A percentile compares a stretch with the other conserved stretches of the same genome.
phyloP scores from a whole-genome alignment of 768 basidiomycete genomes.

The Pleurotus salmoneostramineus region DNA sequence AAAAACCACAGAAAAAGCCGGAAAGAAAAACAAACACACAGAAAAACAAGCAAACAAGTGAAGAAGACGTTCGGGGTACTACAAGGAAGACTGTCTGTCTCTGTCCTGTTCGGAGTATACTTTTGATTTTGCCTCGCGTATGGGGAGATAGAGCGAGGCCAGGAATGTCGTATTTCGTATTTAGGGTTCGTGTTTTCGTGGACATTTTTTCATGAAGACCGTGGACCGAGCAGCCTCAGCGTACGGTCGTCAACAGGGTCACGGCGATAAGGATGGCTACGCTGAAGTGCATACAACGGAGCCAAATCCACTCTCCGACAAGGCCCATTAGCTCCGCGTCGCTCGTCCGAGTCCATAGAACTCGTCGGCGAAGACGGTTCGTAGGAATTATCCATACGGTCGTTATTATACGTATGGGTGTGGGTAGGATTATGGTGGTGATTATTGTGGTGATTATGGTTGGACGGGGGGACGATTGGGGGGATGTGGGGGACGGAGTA shows the following conservation, averaged over 20 bases:
- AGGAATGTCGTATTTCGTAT: background rate
- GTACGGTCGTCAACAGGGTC: constrained; percentile 61
- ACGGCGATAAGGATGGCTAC: constrained; percentile 54
- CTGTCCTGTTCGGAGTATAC: background rate
- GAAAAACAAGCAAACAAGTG: too few relatives aligned
- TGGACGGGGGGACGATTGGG: too few relatives aligned
- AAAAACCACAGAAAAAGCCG: background rate
- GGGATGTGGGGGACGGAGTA: too few relatives aligned
- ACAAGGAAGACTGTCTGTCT: too few relatives aligned
- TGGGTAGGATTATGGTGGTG: too few relatives aligned
- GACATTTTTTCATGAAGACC: constrained; percentile 13
- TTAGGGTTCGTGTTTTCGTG: background rate
- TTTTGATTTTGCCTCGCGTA: background rate
- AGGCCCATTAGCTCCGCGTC: constrained; percentile 22
- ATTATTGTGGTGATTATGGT: too few relatives aligned
- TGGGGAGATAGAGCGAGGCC: too few relatives aligned
- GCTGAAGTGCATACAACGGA: constrained; percentile 51
- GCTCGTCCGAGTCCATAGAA: constrained; percentile 14
- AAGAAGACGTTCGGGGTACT: background rate
- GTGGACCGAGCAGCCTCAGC: constrained; percentile 40
- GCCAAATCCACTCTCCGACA: constrained; percentile 38
- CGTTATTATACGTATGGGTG: too few relatives aligned
- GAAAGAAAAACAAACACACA: too few relatives aligned
- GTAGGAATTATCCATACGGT: constrained; percentile 7
- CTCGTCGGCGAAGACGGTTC: constrained; percentile 12